Evolutionary conservation across 805 yeast species (phyloP).

Genomic region (Pachysolen tannophilus): DNA sequence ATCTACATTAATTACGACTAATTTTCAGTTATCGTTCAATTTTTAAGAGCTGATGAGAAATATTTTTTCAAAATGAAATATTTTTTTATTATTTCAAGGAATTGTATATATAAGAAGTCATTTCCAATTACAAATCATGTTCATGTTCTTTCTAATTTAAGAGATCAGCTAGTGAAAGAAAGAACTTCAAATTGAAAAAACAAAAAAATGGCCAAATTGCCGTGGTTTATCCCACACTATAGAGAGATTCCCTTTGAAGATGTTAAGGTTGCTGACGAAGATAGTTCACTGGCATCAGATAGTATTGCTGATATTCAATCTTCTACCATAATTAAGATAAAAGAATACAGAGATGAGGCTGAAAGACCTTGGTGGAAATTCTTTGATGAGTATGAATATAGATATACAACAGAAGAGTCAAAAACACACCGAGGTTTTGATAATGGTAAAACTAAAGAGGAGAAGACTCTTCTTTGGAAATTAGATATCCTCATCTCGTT

Average conservation of each 20-base stretch:
- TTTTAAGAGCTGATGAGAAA: no score
- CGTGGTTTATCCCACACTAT: conserved; percentile 1
- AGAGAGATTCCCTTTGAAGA: conserved; percentile 4
- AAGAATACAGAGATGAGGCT: conserved; percentile 46
- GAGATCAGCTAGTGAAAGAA: no score
- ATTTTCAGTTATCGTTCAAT: no score
- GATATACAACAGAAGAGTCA: conserved; percentile 28
- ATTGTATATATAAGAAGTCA: no score
- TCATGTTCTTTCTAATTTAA: no score
- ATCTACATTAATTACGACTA: no score
- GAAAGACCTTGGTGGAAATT: conserved; percentile 45
- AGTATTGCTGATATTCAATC: not conserved
- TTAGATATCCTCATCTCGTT: conserved; percentile 48
- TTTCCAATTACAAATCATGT: no score
- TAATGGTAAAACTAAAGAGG: conserved; percentile 13
- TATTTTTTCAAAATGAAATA: no score
- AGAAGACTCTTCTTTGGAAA: conserved; percentile 32
- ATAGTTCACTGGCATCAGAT: not conserved
- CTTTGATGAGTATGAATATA: conserved; percentile 57
- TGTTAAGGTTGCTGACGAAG: not conserved
- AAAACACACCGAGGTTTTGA: conserved; percentile 38
- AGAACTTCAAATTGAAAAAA: no score
- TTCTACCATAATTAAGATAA: no score
- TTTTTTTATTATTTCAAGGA: no score
- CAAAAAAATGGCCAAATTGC: no score